These are phyloP conservation scores for Zoysia matrella DNA, from an alignment of 202 grass and related monocot species.

Conservation along the genomic window DNA sequence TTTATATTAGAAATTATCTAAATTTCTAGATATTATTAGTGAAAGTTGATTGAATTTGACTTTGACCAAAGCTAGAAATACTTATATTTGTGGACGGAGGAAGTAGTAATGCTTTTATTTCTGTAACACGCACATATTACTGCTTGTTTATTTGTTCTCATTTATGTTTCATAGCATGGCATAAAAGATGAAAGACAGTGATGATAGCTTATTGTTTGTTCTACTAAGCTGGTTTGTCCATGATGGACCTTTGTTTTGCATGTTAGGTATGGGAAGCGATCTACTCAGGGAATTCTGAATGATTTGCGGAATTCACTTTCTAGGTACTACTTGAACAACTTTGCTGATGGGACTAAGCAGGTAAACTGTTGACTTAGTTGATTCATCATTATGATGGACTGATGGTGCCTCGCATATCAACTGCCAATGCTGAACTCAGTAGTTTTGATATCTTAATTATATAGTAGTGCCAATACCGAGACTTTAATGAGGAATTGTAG, in stretches of 20 bases:
- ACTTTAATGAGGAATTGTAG: constrained; percentile 7
- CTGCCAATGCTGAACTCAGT: not conserved
- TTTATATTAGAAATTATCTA: too few relatives aligned
- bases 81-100: too few relatives aligned
- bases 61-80: too few relatives aligned
- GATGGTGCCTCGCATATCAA: not conserved
- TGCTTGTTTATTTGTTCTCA: too few relatives aligned
- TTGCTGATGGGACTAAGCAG: constrained; percentile 93
- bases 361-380: constrained; percentile 43
- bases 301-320: constrained; percentile 77
- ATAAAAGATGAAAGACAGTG: too few relatives aligned
- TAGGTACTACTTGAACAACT: constrained; percentile 98
- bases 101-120: too few relatives aligned
- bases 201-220: constrained; percentile 12
- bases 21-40: too few relatives aligned
- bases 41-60: too few relatives aligned
- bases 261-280: constrained; percentile 79
- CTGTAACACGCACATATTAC: too few relatives aligned
- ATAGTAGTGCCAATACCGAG: not conserved
- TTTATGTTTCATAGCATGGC: too few relatives aligned
- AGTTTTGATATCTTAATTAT: constrained; percentile 6
- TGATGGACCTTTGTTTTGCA: constrained; percentile 21
- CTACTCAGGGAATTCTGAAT: constrained; percentile 73
- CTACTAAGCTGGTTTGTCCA: not conserved
- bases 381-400: constrained; percentile 28